Evolutionary conservation across 2,329 filamentous ascomycete species (phyloP).

Genomic region (Leptosphaerulina australis): DNA sequence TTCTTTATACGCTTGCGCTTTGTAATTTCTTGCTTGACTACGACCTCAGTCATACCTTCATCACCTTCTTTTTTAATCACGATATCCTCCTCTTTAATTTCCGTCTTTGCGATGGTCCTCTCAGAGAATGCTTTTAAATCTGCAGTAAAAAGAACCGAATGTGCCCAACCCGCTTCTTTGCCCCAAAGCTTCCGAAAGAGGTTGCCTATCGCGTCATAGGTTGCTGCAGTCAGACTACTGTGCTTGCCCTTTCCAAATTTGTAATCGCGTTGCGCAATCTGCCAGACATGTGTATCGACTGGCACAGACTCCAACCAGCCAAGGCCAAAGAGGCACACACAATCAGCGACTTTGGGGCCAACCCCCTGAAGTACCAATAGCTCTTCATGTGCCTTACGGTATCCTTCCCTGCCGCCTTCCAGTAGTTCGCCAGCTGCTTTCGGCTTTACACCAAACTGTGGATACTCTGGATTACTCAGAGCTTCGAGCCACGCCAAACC

Average conservation of each 20-base stretch:
- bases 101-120: constrained; percentile 57
- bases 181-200: constrained; percentile 92
- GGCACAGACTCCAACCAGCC: constrained; percentile 96
- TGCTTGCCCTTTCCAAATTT: constrained; percentile 83
- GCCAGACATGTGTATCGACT: constrained; percentile 97
- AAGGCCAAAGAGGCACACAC: constrained; percentile 93
- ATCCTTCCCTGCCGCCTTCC: constrained; percentile 65
- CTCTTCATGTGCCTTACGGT: constrained; percentile 78
- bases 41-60: constrained; percentile 16
- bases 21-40: constrained; percentile 44
- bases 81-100: constrained; percentile 55
- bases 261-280: constrained; percentile 96
- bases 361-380: constrained; percentile 83
- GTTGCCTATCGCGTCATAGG: constrained; percentile 88
- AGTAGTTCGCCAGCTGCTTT: constrained; percentile 56
- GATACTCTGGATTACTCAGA: constrained; percentile 77
- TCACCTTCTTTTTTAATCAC: constrained; percentile 45
- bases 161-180: constrained; percentile 93
- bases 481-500: constrained; percentile 72
- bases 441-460: constrained; percentile 59
- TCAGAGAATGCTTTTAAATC: constrained; percentile 86
- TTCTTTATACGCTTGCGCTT: constrained; percentile 43
- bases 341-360: constrained; percentile 95
- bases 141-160: constrained; percentile 94
- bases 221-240: constrained; percentile 84